Evolutionary conservation across 192 early-diverging fungal species (phyloP).

Genomic region (Chytriomyces sp.): DNA sequence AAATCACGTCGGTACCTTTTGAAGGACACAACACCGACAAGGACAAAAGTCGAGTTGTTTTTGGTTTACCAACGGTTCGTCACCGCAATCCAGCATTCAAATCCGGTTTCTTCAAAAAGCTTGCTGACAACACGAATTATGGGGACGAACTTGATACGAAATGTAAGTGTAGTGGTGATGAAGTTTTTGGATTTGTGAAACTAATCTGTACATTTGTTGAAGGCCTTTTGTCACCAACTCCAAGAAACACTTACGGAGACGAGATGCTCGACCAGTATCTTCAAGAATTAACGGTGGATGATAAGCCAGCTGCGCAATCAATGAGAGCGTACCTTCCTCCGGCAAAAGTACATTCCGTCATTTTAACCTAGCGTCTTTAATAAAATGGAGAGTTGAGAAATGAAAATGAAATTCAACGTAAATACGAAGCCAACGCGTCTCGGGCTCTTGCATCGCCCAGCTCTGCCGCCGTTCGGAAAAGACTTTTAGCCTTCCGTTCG

Average conservation of each 20-base stretch:
- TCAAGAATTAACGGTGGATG: background rate
- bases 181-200: background rate
- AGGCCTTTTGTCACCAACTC: slow-evolving; percentile 45
- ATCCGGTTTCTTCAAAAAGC: slow-evolving; percentile 31
- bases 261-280: slow-evolving; percentile 21
- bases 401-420: background rate
- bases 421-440: background rate
- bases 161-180: slow-evolving; percentile 13
- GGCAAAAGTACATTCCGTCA: background rate
- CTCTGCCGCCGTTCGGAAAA: slow-evolving; percentile 21
- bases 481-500: slow-evolving; percentile 7
- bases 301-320: background rate
- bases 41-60: slow-evolving; percentile 14
- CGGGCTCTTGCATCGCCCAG: slow-evolving; percentile 12
- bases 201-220: background rate
- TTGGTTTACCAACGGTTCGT: slow-evolving; percentile 46
- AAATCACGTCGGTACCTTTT: slow-evolving; percentile 26
- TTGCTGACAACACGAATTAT: slow-evolving; percentile 49
- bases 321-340: background rate
- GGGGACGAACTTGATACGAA: slow-evolving; percentile 45
- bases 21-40: slow-evolving; percentile 5
- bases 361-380: background rate
- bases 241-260: slow-evolving; percentile 40
- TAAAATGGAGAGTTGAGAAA: background rate
- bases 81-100: slow-evolving; percentile 23